Evolutionary conservation across 148 eudicot genomes (phyloP).

Genomic region (Fallopia convolvulus): DNA sequence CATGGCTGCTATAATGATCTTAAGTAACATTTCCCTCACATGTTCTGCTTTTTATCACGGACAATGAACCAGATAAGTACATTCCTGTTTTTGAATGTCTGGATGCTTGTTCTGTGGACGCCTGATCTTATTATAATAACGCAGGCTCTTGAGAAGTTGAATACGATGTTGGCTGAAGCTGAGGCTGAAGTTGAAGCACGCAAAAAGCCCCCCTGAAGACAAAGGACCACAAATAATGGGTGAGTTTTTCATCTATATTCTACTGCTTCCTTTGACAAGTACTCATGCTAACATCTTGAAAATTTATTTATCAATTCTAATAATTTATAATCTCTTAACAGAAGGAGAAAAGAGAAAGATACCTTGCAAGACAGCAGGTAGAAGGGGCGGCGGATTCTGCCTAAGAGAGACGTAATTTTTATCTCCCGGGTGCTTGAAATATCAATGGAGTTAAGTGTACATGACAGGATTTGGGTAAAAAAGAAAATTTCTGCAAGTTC

Average conservation of each 20-base stretch:
- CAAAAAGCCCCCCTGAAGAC: conserved; percentile 68
- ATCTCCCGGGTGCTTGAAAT: neutral
- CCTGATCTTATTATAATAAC: neutral
- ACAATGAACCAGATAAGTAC: no score
- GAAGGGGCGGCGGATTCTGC: conserved; percentile 50
- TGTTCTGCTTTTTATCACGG: no score
- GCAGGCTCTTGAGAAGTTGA: conserved; percentile 72
- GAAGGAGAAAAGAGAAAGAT: conserved; percentile 85
- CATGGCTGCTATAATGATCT: no score
- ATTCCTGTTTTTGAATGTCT: neutral
- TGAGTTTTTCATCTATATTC: conserved; percentile 18
- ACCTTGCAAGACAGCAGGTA: conserved; percentile 74
- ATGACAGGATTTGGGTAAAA: conserved; percentile 5
- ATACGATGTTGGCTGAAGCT: conserved; percentile 73
- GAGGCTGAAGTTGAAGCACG: conserved; percentile 63
- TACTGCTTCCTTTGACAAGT: no score
- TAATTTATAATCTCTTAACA: conserved; percentile 8
- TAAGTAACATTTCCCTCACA: no score
- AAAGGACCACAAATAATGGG: conserved; percentile 62
- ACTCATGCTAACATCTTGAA: neutral
- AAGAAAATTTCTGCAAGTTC: neutral
- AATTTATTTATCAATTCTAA: neutral
- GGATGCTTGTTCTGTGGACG: neutral
- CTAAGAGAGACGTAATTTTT: conserved; percentile 7
- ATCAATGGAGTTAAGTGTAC: conserved; percentile 5